Evolutionary conservation across 2,329 filamentous ascomycete genomes (phyloP).

Genomic region (Fusarium dlaminii): DNA sequence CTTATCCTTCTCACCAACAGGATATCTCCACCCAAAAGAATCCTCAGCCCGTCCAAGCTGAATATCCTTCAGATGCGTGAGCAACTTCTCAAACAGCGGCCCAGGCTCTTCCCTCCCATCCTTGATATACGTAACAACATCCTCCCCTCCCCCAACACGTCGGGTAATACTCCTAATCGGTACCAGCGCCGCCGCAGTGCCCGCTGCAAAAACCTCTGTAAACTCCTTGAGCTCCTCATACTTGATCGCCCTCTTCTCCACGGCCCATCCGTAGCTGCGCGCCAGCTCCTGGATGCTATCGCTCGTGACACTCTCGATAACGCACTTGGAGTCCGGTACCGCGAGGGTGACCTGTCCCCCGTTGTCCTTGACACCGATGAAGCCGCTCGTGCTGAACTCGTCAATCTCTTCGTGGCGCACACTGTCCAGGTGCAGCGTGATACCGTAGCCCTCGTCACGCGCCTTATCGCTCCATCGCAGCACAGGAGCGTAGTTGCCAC

Average conservation of each 20-base stretch:
- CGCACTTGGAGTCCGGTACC: conserved; percentile 86
- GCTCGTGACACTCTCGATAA: conserved; percentile 88
- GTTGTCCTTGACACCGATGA: conserved; percentile 78
- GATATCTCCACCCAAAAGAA: conserved; percentile 75
- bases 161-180: conserved; percentile 92
- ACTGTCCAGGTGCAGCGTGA: conserved; percentile 93
- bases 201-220: conserved; percentile 86
- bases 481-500: conserved; percentile 95
- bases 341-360: conserved; percentile 75
- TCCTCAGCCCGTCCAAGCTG: conserved; percentile 85
- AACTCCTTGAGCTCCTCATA: conserved; percentile 65
- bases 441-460: conserved; percentile 82
- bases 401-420: conserved; percentile 85
- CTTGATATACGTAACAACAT: conserved; percentile 66
- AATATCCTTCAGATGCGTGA: conserved; percentile 83
- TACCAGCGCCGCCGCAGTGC: conserved; percentile 89
- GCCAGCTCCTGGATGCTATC: conserved; percentile 82
- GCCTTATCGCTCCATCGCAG: conserved; percentile 88
- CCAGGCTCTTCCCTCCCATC: conserved; percentile 74
- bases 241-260: conserved; percentile 78
- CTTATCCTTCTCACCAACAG: conserved; percentile 57
- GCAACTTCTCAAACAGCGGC: conserved; percentile 74
- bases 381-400: conserved; percentile 95
- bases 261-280: conserved; percentile 81
- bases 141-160: conserved; percentile 52